Conservation (phyloP, 2,329 filamentous ascomycete species). For the Penicillium sp. region DNA sequence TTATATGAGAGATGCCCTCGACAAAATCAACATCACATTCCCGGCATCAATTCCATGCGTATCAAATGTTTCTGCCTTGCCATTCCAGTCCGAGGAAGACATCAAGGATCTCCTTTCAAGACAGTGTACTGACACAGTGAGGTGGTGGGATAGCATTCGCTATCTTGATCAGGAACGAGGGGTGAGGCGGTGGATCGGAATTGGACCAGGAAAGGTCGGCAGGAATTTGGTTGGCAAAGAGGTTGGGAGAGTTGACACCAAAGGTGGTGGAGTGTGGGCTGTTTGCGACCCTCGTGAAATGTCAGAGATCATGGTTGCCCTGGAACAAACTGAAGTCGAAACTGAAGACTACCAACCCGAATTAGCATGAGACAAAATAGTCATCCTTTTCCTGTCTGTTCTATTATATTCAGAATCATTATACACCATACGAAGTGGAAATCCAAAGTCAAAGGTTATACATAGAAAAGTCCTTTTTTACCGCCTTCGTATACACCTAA, state of each 20-base stretch:
- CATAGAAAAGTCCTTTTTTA: too few relatives aligned
- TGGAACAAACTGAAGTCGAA: slow-evolving; percentile 62
- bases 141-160: slow-evolving; percentile 91
- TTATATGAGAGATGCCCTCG: slow-evolving; percentile 69
- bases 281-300: slow-evolving; percentile 78
- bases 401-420: neutral
- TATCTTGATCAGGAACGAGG: slow-evolving; percentile 82
- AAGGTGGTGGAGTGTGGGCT: slow-evolving; percentile 90
- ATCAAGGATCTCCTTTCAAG: slow-evolving; percentile 76
- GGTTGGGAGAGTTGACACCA: slow-evolving; percentile 77
- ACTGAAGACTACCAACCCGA: neutral
- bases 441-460: too few relatives aligned
- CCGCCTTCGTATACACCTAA: too few relatives aligned
- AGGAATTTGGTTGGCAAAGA: slow-evolving; percentile 93
- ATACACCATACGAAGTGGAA: neutral
- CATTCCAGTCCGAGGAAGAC: slow-evolving; percentile 71
- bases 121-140: slow-evolving; percentile 86
- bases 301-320: slow-evolving; percentile 63
- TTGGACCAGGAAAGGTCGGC: slow-evolving; percentile 91
- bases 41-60: slow-evolving; percentile 75
- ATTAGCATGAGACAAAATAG: neutral
- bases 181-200: slow-evolving; percentile 82
- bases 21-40: slow-evolving; percentile 66
- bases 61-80: slow-evolving; percentile 80
- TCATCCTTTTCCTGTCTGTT: neutral